Base-by-base conservation (phyloP, 2,329 filamentous ascomycete species). In the Verticillium nubilum region DNA sequence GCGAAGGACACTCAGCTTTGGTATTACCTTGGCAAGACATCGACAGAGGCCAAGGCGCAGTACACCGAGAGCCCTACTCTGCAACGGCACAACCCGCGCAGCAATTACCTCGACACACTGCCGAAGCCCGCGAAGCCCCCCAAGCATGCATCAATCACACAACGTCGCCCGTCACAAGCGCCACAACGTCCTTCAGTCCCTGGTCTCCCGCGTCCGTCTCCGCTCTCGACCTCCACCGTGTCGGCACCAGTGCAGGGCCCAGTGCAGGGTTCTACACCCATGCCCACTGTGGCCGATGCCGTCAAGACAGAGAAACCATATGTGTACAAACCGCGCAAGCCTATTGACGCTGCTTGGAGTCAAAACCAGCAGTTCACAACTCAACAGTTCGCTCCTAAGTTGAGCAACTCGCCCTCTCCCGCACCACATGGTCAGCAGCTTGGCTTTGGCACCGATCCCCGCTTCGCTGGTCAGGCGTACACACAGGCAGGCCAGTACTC, bases 41-140 rank as follows among this genome's bases (percentile, higher is more conserved):
- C 94, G 25, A 97, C 94, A 6, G 94, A 98, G 69, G 90, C 92
- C 58, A 92, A 88, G 72, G 88, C 92, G 27, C 92, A 96, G 71
- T 99, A 95, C 74, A 96, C 93, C 4, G 90, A 95, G 67, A 87
- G 96, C 74, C 85, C 83, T 52, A 63, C 68, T 9, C 80, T 74
- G 13, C 80, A 74, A n/a, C 77, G 77, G 53, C 82, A 91, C 72
- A 91, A 91, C 61, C 76, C 81, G 2, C 87, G 84, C 73, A 87
- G 86, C 65, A 90, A 89, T 69, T 93, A 89, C 72, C 73, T 92
- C 69, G 88, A 91, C 53, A 87, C 88, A 2, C 77, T 92, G 57
- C 85, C 78, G 57, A 85, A 84, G 64, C 78, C 80, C 4, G 67
- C 72, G 4, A 79, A 75, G 62, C 72, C 74, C 69, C 62, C 69